Evolutionary conservation across 495 filamentous ascomycete genomes (phyloP).

Genomic region (Cenococcum geophilum): DNA sequence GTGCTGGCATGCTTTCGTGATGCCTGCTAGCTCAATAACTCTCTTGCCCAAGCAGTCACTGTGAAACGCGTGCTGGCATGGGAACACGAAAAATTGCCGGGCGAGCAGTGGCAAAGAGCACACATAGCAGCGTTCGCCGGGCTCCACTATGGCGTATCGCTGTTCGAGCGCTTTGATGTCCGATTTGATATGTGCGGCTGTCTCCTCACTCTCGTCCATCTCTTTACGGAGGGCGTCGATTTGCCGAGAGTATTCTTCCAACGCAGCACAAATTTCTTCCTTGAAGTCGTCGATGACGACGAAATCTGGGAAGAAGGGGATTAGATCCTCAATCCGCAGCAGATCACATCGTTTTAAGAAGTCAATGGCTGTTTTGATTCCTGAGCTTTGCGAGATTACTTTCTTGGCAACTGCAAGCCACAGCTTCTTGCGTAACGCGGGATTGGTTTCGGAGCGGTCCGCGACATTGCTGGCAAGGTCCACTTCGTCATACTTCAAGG

Average conservation of each 20-base stretch:
- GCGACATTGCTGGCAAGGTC: constrained; percentile 84
- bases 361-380: constrained; percentile 91
- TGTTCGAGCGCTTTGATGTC: constrained; percentile 80
- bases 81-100: constrained; percentile 94
- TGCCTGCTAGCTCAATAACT: constrained; percentile 69
- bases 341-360: constrained; percentile 88
- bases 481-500: constrained; percentile 78
- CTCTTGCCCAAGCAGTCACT: constrained; percentile 82
- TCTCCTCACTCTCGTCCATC: constrained; percentile 88
- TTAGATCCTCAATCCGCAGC: constrained; percentile 89
- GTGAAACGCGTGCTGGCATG: constrained; percentile 96
- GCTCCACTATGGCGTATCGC: constrained; percentile 93
- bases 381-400: constrained; percentile 74
- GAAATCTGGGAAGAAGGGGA: constrained; percentile 98
- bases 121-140: constrained; percentile 85
- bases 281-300: constrained; percentile 99
- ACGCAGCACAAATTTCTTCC: constrained; percentile 87
- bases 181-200: constrained; percentile 78
- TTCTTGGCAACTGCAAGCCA: constrained; percentile 93
- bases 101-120: constrained; percentile 80
- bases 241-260: constrained; percentile 84
- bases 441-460: constrained; percentile 72
- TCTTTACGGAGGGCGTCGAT: constrained; percentile 87
- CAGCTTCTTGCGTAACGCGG: constrained; percentile 80
- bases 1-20: constrained; percentile 96